phyloP scores from a whole-genome alignment of 2,329 filamentous ascomycete species.

The Verticillium nubilum region DNA sequence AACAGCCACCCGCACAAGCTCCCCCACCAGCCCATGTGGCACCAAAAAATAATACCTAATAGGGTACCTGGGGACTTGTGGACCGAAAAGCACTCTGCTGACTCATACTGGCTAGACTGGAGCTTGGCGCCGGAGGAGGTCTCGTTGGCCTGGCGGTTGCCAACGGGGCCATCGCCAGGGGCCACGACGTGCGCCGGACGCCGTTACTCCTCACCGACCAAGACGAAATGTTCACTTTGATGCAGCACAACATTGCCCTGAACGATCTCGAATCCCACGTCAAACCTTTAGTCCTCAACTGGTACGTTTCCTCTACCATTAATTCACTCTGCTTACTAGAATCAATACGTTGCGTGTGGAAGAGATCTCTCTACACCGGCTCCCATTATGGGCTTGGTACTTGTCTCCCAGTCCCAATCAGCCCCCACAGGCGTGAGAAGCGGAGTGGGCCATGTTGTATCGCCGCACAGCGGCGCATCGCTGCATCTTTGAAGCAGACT shows the following conservation, averaged over 20 bases:
- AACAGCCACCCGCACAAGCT: slow-evolving; percentile 16
- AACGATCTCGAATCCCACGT: slow-evolving; percentile 65
- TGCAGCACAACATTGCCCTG: slow-evolving; percentile 80
- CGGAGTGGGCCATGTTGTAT: neutral
- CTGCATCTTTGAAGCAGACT: neutral
- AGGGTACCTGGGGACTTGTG: neutral
- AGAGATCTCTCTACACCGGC: neutral
- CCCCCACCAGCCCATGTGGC: neutral
- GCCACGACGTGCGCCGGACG: slow-evolving; percentile 33
- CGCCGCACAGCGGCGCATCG: neutral
- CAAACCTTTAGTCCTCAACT: slow-evolving; percentile 70
- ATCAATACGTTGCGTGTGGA: neutral
- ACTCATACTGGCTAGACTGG: slow-evolving; percentile 53
- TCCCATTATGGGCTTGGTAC: neutral
- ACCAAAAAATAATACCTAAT: neutral
- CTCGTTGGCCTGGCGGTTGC: slow-evolving; percentile 68
- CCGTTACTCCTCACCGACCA: slow-evolving; percentile 84
- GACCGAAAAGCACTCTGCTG: neutral
- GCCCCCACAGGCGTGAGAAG: neutral
- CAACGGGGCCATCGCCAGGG: slow-evolving; percentile 46
- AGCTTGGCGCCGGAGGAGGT: slow-evolving; percentile 87
- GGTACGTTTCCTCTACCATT: slow-evolving; percentile 47
- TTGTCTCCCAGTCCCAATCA: neutral
- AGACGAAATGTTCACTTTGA: slow-evolving; percentile 74
- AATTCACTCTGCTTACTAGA: neutral